Evolutionary conservation across 345 rosid genomes (phyloP), one percentile per base, ranked within the genome.

Genomic region (Syzygium oleosum): DNA sequence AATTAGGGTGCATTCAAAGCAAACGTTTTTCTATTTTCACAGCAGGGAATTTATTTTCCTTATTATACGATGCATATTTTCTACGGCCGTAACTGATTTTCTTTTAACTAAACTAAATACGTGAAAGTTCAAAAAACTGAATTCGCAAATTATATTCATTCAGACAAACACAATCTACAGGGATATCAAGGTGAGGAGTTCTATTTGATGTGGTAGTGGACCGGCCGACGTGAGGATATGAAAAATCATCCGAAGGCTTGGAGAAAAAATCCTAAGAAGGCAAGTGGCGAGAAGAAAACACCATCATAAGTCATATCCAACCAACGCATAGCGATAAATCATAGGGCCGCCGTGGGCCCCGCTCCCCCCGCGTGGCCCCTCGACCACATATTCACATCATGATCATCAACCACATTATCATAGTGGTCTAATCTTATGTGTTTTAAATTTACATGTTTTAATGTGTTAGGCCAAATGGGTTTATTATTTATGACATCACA

Each of bases 341-440:
- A 19, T 73, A 19, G 49, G 80, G 49, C 49, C 46, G 9, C 14
- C 49, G 4, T 0, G 27, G 80, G 25, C 49, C 80, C 80, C 80
- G 38, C 10, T 38, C 41, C 49, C 49, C 23, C 80, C 14, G 38
- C 80, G 0, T 38, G 80, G 80, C 46, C 80, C 80, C 4, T 38
- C 49, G 14, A 19, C 14, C 14, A 5, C 49, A 10, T 21, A 25
- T 5, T 41, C 49, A 73, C 49, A 73, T 73, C 80, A 73, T 38
- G 4, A 19, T 0, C 7, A 2, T 19, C 13, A 38, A 3, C 49
- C 17, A 21, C 19, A 8, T 1, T 2, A 34, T 73, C 12, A 0
- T 9, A 5, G 25, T 1, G 2, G 14, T 38, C 14, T 9, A 38
- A 19, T 5, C 49, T 19, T 4, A 5, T 2, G 4, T 14, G 38